phyloP scores from a whole-genome alignment of 1,284 basidiomycete species.

The Rhodotorula sp. region DNA sequence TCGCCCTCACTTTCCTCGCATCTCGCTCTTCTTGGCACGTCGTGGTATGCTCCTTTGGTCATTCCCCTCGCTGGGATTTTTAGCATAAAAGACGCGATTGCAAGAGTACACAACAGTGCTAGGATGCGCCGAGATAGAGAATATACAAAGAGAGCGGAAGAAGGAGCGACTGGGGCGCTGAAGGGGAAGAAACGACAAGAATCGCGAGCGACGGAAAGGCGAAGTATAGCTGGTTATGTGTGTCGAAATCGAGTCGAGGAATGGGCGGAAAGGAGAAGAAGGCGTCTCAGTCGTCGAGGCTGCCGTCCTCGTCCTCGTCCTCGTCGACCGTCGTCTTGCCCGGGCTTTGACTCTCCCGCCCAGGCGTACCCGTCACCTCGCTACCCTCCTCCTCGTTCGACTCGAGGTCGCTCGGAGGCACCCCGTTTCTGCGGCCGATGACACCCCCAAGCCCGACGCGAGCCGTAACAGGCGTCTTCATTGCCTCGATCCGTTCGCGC shows the following conservation, averaged over 20 bases:
- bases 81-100: not conserved
- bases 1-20: not conserved
- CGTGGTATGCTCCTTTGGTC: not conserved
- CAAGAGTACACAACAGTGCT: not conserved
- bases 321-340: conserved; percentile 6
- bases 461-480: conserved; percentile 15
- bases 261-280: not conserved
- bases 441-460: conserved; percentile 2
- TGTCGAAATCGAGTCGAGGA: not conserved
- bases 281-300: not conserved
- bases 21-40: not conserved
- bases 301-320: conserved; percentile 11
- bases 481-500: not conserved
- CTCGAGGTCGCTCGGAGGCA: conserved; percentile 5
- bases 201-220: not conserved
- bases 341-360: conserved; percentile 11
- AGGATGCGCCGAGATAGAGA: not conserved
- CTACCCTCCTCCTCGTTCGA: conserved; percentile 1
- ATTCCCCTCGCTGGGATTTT: not conserved
- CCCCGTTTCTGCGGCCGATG: not conserved
- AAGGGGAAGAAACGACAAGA: conserved; percentile 1
- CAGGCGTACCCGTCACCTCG: conserved; percentile 8
- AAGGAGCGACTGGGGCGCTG: not conserved
- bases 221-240: not conserved
- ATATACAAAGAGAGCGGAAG: not conserved